phyloP scores from a whole-genome alignment of 225 moss, liverwort and hornwort species.

The Antitrichia curtipendula region DNA sequence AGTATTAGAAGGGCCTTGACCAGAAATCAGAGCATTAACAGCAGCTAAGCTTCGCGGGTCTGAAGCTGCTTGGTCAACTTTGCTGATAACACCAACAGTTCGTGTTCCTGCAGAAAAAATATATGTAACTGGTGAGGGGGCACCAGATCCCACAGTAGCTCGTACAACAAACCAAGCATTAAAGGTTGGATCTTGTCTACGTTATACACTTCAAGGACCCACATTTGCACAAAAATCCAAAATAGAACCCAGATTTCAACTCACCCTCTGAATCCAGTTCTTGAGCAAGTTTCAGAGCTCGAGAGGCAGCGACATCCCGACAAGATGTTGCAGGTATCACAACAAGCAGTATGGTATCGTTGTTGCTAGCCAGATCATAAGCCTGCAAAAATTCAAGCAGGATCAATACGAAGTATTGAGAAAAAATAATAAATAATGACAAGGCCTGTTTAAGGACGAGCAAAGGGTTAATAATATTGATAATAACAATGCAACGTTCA shows the following conservation, averaged over 20 bases:
- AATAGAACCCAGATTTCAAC: neutral
- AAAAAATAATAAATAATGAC: neutral
- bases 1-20: conserved; percentile 70
- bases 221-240: neutral
- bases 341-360: conserved; percentile 67
- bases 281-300: conserved; percentile 77
- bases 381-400: conserved; percentile 29
- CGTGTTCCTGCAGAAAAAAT: conserved; percentile 40
- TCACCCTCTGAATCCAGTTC: conserved; percentile 78
- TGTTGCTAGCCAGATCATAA: conserved; percentile 61
- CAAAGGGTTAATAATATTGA: neutral
- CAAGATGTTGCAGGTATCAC: conserved; percentile 81
- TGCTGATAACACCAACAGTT: conserved; percentile 86
- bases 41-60: conserved; percentile 81
- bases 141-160: neutral
- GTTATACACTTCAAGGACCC: neutral
- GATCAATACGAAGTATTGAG: neutral
- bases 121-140: neutral
- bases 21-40: conserved; percentile 80
- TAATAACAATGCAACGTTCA: neutral
- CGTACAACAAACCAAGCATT: neutral
- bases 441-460: neutral
- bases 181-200: neutral
- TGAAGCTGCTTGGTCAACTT: conserved; percentile 90
- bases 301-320: conserved; percentile 63